A percentile compares a stretch with the other conserved stretches of the same genome.
Evolutionary conservation across 768 basidiomycete species (phyloP).

Genomic region (Auriscalpium vulgare): DNA sequence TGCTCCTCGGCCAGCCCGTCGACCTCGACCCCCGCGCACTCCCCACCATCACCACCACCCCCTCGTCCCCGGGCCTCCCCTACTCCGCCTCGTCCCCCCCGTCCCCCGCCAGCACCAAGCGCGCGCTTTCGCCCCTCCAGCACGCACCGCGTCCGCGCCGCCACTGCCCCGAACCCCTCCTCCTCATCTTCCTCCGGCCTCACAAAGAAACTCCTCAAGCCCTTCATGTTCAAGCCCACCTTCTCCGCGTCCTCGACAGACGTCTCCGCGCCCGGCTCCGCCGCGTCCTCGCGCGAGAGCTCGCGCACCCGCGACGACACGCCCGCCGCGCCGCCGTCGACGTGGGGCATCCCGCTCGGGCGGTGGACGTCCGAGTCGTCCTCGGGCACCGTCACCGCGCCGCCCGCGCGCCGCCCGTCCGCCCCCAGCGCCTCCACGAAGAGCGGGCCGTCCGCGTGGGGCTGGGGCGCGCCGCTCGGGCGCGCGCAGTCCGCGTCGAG

Average conservation of each 20-base stretch:
- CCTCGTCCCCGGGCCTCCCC: not conserved
- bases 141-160: not conserved
- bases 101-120: not conserved
- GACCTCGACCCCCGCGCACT: not conserved
- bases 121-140: not conserved
- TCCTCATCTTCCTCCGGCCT: not conserved
- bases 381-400: not conserved
- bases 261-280: conserved; percentile 16
- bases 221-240: conserved; percentile 13
- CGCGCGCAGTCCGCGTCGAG: not conserved
- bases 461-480: not conserved
- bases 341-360: conserved; percentile 1
- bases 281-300: conserved; percentile 48
- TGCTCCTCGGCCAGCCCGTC: conserved; percentile 10
- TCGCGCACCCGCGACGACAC: conserved; percentile 39
- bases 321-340: not conserved
- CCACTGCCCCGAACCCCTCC: not conserved
- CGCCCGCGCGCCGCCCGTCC: not conserved
- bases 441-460: not conserved
- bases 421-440: not conserved
- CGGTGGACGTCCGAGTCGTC: conserved; percentile 1
- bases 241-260: conserved; percentile 1
- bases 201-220: conserved; percentile 9
- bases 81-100: not conserved
- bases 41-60: not conserved